Percentiles rank a stretch among this genome's conserved stretches.
Conservation (phyloP, 169 alveolate genomes). For the Plasmodium vivax region DNA sequence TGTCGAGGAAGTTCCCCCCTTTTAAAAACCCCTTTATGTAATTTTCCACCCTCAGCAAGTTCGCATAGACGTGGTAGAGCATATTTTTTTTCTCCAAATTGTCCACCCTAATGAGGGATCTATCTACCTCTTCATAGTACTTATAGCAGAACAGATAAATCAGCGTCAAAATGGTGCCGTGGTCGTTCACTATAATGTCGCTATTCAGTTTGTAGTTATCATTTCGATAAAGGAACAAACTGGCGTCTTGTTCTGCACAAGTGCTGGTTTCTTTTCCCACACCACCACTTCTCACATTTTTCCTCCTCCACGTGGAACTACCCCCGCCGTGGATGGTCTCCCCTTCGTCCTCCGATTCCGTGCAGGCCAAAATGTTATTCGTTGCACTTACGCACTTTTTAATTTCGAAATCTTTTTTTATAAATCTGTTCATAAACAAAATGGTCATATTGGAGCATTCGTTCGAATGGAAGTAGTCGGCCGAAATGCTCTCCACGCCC, state of each 20-base stretch:
- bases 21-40: conserved; percentile 40
- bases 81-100: conserved; percentile 52
- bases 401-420: conserved; percentile 70
- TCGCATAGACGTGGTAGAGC: conserved; percentile 25
- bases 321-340: not conserved
- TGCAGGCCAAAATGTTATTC: conserved; percentile 40
- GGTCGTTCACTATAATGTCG: conserved; percentile 70
- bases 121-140: conserved; percentile 46
- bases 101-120: conserved; percentile 25
- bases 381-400: conserved; percentile 19
- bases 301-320: not conserved
- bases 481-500: conserved; percentile 15
- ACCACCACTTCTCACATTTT: not conserved
- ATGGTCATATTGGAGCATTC: conserved; percentile 61
- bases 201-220: conserved; percentile 51
- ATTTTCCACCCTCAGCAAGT: conserved; percentile 32
- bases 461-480: conserved; percentile 29
- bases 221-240: conserved; percentile 38
- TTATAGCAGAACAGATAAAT: conserved; percentile 53
- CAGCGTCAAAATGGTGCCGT: conserved; percentile 32
- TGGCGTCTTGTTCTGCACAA: not conserved
- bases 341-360: conserved; percentile 20
- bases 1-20: conserved; percentile 20
- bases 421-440: conserved; percentile 59
- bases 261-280: not conserved